These are phyloP conservation scores for Lindgomyces ingoldianus DNA, from an alignment of 495 filamentous ascomycete species.

Conservation along the genomic window DNA sequence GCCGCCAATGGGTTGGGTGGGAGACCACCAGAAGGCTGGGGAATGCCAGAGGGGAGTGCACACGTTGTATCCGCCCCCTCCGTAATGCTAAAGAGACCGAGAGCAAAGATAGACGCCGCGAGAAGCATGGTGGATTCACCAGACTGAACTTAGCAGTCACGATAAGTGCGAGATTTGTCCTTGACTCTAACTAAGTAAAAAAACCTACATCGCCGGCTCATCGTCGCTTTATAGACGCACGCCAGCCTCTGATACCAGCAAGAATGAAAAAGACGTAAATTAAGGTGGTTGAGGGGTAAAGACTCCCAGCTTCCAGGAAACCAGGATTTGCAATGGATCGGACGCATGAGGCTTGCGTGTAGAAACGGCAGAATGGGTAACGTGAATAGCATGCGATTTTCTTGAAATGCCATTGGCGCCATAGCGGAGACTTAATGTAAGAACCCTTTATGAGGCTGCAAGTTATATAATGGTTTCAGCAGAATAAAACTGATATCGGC, in stretches of 20 bases:
- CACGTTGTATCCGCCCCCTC: constrained; percentile 5
- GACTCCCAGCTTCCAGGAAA: neutral
- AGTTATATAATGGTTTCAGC: neutral
- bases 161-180: neutral
- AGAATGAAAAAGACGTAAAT: too few relatives aligned
- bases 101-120: neutral
- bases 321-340: too few relatives aligned
- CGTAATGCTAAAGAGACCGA: constrained; percentile 1
- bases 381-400: constrained; percentile 11
- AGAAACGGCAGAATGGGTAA: neutral
- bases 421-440: neutral
- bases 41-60: constrained; percentile 8
- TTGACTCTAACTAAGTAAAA: too few relatives aligned
- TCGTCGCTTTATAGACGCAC: too few relatives aligned
- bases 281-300: neutral
- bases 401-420: constrained; percentile 16
- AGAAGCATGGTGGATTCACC: constrained; percentile 1
- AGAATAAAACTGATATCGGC: neutral
- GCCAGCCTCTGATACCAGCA: too few relatives aligned
- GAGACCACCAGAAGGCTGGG: constrained; percentile 2
- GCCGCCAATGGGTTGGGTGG: neutral
- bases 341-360: neutral
- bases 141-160: neutral
- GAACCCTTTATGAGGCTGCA: constrained; percentile 17
- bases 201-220: too few relatives aligned